Base-by-base conservation (phyloP, 495 filamentous ascomycete genomes). In the Aspergillus nidulans region DNA sequence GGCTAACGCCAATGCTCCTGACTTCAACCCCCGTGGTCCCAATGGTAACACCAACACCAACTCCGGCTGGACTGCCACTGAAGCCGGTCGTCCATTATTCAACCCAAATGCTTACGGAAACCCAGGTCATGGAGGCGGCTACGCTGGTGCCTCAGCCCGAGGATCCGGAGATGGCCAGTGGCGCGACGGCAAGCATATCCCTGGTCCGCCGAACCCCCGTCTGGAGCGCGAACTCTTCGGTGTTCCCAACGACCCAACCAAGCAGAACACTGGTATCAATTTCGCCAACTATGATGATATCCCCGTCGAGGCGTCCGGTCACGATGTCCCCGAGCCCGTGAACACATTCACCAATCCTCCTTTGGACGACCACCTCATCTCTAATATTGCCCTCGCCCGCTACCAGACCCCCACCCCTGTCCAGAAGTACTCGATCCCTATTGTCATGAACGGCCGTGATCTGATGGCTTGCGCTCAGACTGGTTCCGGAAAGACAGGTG, bases 231-330 rank as follows among this genome's bases (percentile, higher is more conserved):
- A 98, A 64, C 85, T 98, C 42, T 98, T 97, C 72, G 94, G 94
- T 65, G 84, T 87, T 40, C 82, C 90, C 58, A 94, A 97, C 70
- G 94, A 97, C 65, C 91, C 91, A 52, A 83, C 88, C 58, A 97
- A 96, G 77, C 88, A 96, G 70, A 88, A 90, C 63, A 96, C 89
- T 18, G 94, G 94, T 66, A 97, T 98, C 85, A 98, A 98, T 80
- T 98, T 98, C 67, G 85, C 96, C 76, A 98, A 98, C 77, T 98
- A 98, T 73, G 94, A 98, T 65, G 94, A 98, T 67, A 98, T 98
- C 63, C 94, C 94, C 30, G 95, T 98, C 53, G 94, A 96, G 69
- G 92, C 95, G 39, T 96, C 94, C 55, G 94, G 94, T 41, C 87
- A 90, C 42, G 85, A 95, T 68, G 90, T 96, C 42, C 95, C 94